These are phyloP conservation scores for Podospora tetraspora DNA, from an alignment of 495 filamentous ascomycete genomes.

Conservation along the genomic window DNA sequence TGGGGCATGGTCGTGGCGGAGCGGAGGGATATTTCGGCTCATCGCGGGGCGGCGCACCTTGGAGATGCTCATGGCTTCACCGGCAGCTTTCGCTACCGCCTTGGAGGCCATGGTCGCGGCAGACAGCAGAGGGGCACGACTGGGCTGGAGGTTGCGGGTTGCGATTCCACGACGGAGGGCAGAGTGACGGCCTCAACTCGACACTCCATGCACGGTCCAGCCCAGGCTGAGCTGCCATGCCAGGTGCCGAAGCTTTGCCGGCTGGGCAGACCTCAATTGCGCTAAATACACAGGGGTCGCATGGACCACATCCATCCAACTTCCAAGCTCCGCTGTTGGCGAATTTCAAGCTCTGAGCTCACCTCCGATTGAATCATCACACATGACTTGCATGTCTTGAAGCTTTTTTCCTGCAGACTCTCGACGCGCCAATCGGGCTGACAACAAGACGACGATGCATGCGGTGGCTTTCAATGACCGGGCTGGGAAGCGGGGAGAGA, in stretches of 20 bases:
- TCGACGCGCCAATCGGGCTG: not conserved
- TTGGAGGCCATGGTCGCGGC: slow-evolving; percentile 50
- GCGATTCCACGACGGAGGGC: slow-evolving; percentile 4
- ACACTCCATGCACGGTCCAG: not conserved
- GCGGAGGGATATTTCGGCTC: slow-evolving; percentile 9
- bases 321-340: not conserved
- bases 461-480: not conserved
- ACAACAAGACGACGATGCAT: not conserved
- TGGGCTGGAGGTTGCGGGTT: not conserved
- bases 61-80: slow-evolving; percentile 41
- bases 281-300: not conserved
- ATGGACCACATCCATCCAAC: slow-evolving; percentile 1
- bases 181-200: not conserved
- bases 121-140: not conserved
- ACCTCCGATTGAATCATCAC: slow-evolving; percentile 7
- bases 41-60: slow-evolving; percentile 32
- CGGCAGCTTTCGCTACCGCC: slow-evolving; percentile 46
- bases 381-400: slow-evolving; percentile 12
- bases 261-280: not conserved
- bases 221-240: not conserved
- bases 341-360: not conserved
- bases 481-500: not conserved
- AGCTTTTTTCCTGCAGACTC: not conserved
- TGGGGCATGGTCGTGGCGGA: not conserved
- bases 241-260: slow-evolving; percentile 12